Evolutionary conservation across 2,329 filamentous ascomycete genomes (phyloP).

Genomic region (Verticillium nubilum): DNA sequence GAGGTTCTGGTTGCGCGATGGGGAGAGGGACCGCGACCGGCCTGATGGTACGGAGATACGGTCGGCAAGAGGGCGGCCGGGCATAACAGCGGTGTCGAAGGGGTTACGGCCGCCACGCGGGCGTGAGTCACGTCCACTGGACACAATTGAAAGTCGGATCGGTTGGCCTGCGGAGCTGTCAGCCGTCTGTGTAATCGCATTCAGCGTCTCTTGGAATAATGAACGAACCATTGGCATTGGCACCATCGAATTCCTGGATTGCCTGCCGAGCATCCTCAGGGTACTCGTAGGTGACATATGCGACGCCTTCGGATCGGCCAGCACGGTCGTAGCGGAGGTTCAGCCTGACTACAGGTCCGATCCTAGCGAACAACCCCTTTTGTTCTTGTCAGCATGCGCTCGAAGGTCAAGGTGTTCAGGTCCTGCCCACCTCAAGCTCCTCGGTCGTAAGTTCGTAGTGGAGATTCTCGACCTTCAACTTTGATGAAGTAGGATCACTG

Average conservation of each 20-base stretch:
- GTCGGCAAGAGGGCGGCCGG: conserved; percentile 53
- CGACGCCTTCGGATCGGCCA: conserved; percentile 79
- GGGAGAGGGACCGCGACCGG: conserved; percentile 60
- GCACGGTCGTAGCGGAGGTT: conserved; percentile 79
- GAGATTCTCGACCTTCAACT: conserved; percentile 80
- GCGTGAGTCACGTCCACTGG: conserved; percentile 35
- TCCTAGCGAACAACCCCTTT: conserved; percentile 74
- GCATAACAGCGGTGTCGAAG: conserved; percentile 50
- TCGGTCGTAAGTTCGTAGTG: conserved; percentile 87
- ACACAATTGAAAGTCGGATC: conserved; percentile 66
- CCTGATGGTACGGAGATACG: conserved; percentile 49
- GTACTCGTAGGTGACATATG: conserved; percentile 74
- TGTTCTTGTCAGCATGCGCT: conserved; percentile 17
- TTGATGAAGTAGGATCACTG: conserved; percentile 55
- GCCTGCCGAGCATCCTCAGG: conserved; percentile 68
- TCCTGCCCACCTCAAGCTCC: conserved; percentile 63
- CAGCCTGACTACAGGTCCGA: conserved; percentile 65
- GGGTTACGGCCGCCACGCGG: conserved; percentile 38
- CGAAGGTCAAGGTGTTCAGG: too few species aligned
- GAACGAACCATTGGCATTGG: conserved; percentile 70
- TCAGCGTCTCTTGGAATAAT: too few species aligned
- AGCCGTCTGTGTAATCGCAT: background rate
- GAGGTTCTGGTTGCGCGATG: conserved; percentile 38
- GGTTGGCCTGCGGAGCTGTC: conserved; percentile 59
- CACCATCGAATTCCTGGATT: conserved; percentile 77